phyloP scores from a whole-genome alignment of 164 flowering plant species.

The Annona cherimola region DNA sequence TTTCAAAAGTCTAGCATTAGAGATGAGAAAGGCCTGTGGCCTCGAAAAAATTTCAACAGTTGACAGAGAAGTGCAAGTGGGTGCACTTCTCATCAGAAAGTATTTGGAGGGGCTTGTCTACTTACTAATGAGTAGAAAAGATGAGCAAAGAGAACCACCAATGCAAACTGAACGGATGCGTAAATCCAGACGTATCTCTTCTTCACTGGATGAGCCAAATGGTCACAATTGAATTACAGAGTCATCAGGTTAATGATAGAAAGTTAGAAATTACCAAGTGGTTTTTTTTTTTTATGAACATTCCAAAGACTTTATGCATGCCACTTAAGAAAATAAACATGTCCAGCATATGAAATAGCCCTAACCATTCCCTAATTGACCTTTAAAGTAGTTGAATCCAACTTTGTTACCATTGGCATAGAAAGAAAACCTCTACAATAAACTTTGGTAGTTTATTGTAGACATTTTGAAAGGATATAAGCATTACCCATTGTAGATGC shows the following conservation, averaged over 20 bases:
- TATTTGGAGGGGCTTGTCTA: not conserved
- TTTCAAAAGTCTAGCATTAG: not conserved
- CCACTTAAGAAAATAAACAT: too few species aligned
- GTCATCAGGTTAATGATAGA: not conserved
- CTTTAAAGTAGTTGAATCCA: too few species aligned
- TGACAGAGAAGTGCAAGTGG: not conserved
- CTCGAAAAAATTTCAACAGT: not conserved
- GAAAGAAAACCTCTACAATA: too few species aligned
- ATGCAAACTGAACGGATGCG: slow-evolving; percentile 71
- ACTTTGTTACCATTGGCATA: too few species aligned
- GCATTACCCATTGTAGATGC: slow-evolving; percentile 86
- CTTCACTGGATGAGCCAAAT: slow-evolving; percentile 39
- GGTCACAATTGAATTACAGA: not conserved
- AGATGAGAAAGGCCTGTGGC: not conserved
- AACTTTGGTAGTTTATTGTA: too few species aligned
- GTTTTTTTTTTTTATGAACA: not conserved
- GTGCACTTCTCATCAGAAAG: not conserved
- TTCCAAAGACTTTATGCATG: too few species aligned
- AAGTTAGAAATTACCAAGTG: not conserved
- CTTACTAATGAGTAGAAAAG: slow-evolving; percentile 80
- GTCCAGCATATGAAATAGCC: too few species aligned
- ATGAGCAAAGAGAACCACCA: slow-evolving; percentile 91
- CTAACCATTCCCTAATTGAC: too few species aligned
- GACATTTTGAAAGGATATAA: too few species aligned
- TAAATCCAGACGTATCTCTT: slow-evolving; percentile 81